These are phyloP conservation scores for Lactarius hatsudake DNA, from an alignment of 768 basidiomycete genomes.

Conservation along the genomic window DNA sequence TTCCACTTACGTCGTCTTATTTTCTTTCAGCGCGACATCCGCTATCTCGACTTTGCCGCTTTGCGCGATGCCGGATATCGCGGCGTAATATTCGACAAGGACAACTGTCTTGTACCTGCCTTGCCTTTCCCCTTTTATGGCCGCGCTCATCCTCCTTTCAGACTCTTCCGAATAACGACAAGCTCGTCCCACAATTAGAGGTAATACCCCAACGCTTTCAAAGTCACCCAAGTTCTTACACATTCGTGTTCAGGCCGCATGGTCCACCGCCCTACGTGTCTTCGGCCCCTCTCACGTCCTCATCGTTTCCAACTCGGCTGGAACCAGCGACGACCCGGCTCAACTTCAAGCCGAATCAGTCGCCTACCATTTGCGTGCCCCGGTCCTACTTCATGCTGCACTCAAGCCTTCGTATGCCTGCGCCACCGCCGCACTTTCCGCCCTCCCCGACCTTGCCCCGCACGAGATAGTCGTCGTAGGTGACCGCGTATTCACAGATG, in stretches of 20 bases:
- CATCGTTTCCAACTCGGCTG: conserved; percentile 93
- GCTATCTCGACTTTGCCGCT: conserved; percentile 73
- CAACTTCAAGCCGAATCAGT: conserved; percentile 91
- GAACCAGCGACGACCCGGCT: conserved; percentile 71
- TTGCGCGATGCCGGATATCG: conserved; percentile 75
- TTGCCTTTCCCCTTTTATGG: not conserved
- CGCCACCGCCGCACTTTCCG: conserved; percentile 53
- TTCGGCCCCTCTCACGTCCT: conserved; percentile 82
- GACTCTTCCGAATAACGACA: conserved; percentile 80
- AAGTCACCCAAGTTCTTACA: not conserved
- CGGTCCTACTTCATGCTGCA: conserved; percentile 73
- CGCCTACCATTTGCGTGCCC: conserved; percentile 67
- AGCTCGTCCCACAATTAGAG: conserved; percentile 70
- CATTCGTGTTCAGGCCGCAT: conserved; percentile 51
- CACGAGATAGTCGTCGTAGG: conserved; percentile 80
- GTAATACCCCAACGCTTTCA: conserved; percentile 36
- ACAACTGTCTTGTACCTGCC: conserved; percentile 83
- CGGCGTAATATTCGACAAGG: conserved; percentile 95
- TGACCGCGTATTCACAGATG: conserved; percentile 90
- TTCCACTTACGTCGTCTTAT: not conserved
- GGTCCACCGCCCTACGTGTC: conserved; percentile 64
- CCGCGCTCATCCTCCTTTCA: conserved; percentile 33
- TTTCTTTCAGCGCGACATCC: conserved; percentile 66
- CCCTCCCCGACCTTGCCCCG: conserved; percentile 53
- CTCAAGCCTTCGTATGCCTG: conserved; percentile 84